phyloP scores from a whole-genome alignment of 805 yeast species.

The Yamadazyma kitorensis region DNA sequence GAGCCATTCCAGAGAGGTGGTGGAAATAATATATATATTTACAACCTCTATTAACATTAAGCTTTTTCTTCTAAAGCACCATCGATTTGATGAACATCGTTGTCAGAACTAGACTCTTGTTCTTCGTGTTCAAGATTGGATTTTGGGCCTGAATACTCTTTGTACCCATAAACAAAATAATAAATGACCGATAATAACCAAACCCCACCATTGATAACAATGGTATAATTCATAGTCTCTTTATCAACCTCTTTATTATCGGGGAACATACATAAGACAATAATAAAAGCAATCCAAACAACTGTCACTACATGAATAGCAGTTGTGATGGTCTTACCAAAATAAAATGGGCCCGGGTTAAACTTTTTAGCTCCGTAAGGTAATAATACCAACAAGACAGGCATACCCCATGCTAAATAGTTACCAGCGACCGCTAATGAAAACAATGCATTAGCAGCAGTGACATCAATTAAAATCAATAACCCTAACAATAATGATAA shows the following conservation, averaged over 20 bases:
- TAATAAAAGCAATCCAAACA: constrained; percentile 50
- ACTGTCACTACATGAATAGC: constrained; percentile 44
- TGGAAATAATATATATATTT: no score
- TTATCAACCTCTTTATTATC: constrained; percentile 37
- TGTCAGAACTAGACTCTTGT: background rate
- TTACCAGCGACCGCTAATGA: constrained; percentile 62
- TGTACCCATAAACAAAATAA: constrained; percentile 51
- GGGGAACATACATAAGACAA: constrained; percentile 64
- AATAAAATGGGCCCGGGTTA: constrained; percentile 63
- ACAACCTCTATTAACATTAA: no score
- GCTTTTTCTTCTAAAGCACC: constrained; percentile 1
- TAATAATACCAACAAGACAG: constrained; percentile 53
- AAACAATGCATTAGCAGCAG: constrained; percentile 69
- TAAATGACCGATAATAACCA: constrained; percentile 54
- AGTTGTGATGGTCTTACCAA: constrained; percentile 50
- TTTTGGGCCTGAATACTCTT: constrained; percentile 56
- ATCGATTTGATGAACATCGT: background rate
- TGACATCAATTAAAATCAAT: constrained; percentile 53
- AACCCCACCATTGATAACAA: constrained; percentile 59
- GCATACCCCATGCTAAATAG: constrained; percentile 59
- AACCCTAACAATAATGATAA: constrained; percentile 53
- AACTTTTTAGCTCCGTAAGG: constrained; percentile 50
- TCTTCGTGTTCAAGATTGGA: constrained; percentile 19
- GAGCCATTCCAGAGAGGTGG: no score
- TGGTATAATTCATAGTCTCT: constrained; percentile 65